These are phyloP conservation scores for Fagus sylvatica DNA, from an alignment of 306 rosid genomes.

Conservation along the genomic window DNA sequence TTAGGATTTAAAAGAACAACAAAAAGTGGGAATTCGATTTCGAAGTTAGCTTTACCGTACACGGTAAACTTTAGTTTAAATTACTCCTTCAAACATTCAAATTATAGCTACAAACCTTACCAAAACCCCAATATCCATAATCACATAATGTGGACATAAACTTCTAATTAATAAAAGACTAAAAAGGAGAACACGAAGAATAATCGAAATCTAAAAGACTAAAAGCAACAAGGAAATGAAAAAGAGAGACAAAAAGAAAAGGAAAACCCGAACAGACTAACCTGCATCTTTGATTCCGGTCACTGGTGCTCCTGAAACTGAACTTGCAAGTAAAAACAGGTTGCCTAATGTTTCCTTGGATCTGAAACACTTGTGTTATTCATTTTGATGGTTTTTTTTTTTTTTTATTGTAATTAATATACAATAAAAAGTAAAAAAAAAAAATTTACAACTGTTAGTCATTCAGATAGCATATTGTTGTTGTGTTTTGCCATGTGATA, in stretches of 20 bases:
- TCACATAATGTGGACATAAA: too few species aligned
- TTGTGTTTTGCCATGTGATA: too few species aligned
- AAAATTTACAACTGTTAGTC: too few species aligned
- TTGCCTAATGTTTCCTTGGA: constrained; percentile 65
- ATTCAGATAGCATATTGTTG: too few species aligned
- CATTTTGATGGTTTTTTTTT: too few species aligned
- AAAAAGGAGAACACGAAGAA: constrained; percentile 11
- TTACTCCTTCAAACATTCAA: background rate
- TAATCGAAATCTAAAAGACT: background rate
- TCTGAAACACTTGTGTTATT: constrained; percentile 59
- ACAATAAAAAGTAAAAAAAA: too few species aligned
- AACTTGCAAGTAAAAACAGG: constrained; percentile 80
- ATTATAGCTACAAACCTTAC: constrained; percentile 1
- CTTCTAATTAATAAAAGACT: background rate
- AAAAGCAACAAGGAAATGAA: background rate
- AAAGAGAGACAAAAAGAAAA: background rate
- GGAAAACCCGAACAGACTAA: constrained; percentile 1
- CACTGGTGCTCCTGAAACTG: constrained; percentile 60
- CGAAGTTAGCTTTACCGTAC: constrained; percentile 4
- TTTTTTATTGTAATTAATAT: too few species aligned
- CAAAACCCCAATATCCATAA: background rate
- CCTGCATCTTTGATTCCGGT: constrained; percentile 64
- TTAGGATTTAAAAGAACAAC: background rate
- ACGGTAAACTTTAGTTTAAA: background rate
- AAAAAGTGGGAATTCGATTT: background rate